Evolutionary conservation across 768 basidiomycete species (phyloP), one percentile per base, ranked within the genome.

Genomic region (Termitomyces sp.): DNA sequence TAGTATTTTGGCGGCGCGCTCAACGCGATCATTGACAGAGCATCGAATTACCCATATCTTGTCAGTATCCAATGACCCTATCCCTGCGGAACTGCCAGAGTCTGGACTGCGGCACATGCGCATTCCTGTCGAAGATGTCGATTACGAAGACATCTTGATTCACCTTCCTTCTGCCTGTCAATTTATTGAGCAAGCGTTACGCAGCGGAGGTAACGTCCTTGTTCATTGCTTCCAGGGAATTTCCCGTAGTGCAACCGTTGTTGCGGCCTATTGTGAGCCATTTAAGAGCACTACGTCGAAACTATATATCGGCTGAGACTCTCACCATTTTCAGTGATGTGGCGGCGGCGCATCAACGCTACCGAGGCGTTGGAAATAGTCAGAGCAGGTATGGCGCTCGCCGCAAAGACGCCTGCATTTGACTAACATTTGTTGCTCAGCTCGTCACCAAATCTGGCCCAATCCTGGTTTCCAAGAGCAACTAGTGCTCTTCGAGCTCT

Each of bases 391-490:
- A 67, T 59, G 72, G 37, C 37, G 34, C 55, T 47, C 11, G 16
- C 19, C 9, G 54, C 61, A 27, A 59, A 40, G 44, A 48, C 11
- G 4, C 25, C 16, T 54, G 31, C 34, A 34, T 37, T 54, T 43
- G 34, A 52, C 9, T 53, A 6, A 55, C 34, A 19, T 37, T 4
- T 56, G 25, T 7, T 53, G 32, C 59, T 50, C 62, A 90, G 88
- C 82, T 47, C 85, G 88, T 48, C 84, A 88, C 69, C 86, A 89
- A 65, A 87, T 89, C 52, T 90, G 88, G 87, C 81, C 83, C 59
- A 87, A 83, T 59, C 81, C 86, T n/a, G 89, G 88, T 43, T 90
- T 90, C 69, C 83, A 87, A 56, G 86, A 89, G 71, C 89, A 91
- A 63, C 79, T 91, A 27, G 83, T 89, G 34, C 73, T 91, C 46